Percentiles rank a stretch among this genome's conserved stretches.
Conservation (phyloP, 371 early-diverging fungal genomes). For the Mortierella sp. region DNA sequence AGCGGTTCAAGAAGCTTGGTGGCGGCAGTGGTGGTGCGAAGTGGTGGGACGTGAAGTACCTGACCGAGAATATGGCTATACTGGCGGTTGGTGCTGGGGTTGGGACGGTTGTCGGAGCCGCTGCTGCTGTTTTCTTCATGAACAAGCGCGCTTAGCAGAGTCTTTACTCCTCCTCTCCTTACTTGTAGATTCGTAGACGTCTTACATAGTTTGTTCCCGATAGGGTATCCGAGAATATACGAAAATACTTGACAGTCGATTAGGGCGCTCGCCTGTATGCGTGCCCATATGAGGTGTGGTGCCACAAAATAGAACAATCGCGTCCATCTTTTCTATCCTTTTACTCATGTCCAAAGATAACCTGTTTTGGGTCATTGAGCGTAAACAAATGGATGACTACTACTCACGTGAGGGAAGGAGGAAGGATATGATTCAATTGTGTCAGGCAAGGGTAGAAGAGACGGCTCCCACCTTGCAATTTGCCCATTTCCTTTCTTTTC, state of each 20-base stretch:
- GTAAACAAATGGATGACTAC: not conserved
- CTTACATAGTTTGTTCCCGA: too few relatives aligned
- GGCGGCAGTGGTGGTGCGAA: not conserved
- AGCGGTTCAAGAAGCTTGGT: not conserved
- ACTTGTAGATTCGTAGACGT: too few relatives aligned
- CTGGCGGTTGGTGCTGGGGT: slow-evolving; percentile 58
- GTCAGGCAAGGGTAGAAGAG: not conserved
- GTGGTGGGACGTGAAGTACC: not conserved
- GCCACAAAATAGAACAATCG: not conserved
- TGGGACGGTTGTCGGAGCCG: slow-evolving; percentile 63
- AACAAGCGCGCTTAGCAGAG: not conserved
- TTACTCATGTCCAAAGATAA: not conserved
- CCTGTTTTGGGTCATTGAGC: not conserved
- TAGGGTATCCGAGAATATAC: too few relatives aligned
- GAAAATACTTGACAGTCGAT: too few relatives aligned
- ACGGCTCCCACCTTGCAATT: not conserved
- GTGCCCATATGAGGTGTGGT: not conserved
- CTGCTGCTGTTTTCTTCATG: not conserved
- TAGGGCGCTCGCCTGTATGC: too few relatives aligned
- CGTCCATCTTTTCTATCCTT: not conserved
- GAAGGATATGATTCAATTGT: not conserved
- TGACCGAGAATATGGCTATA: slow-evolving; percentile 38
- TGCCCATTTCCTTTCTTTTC: not conserved
- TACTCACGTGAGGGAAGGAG: not conserved
- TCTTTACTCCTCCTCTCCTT: not conserved